A percentile compares a stretch with the other conserved stretches of the same genome.
These are phyloP conservation scores for Cadophora malorum DNA, from an alignment of 2,329 filamentous ascomycete genomes.

Conservation along the genomic window DNA sequence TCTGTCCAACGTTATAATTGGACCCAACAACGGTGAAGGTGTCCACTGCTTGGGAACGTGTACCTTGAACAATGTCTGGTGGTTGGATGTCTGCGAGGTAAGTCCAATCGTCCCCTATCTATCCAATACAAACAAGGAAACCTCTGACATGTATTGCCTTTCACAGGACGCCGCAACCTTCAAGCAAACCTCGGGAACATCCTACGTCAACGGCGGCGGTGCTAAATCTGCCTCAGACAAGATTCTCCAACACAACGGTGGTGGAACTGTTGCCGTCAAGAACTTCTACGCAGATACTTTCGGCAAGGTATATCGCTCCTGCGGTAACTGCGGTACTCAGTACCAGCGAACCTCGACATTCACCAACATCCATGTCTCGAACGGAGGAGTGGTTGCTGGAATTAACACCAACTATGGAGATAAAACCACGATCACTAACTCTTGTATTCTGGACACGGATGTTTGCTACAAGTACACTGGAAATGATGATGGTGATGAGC, in stretches of 20 bases:
- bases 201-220: constrained; percentile 51
- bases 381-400: neutral
- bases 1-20: neutral
- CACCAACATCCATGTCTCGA: neutral
- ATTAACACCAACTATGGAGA: neutral
- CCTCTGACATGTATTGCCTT: neutral
- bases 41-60: neutral
- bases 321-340: neutral
- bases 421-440: neutral
- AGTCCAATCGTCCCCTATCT: neutral
- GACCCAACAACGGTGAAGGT: neutral
- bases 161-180: constrained; percentile 48
- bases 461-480: constrained; percentile 42
- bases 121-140: neutral
- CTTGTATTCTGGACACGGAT: neutral
- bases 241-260: constrained; percentile 51
- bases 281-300: neutral
- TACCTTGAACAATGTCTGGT: neutral
- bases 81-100: neutral
- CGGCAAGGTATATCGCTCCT: neutral
- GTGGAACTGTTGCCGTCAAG: constrained; percentile 41
- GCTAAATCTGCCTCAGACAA: constrained; percentile 51
- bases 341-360: neutral
- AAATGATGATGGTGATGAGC: constrained; percentile 47
- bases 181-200: constrained; percentile 48